A percentile compares a stretch with the other conserved stretches of the same genome.
These are phyloP conservation scores for Hygrophorus pudorinus DNA, from an alignment of 768 basidiomycete species.

Conservation along the genomic window DNA sequence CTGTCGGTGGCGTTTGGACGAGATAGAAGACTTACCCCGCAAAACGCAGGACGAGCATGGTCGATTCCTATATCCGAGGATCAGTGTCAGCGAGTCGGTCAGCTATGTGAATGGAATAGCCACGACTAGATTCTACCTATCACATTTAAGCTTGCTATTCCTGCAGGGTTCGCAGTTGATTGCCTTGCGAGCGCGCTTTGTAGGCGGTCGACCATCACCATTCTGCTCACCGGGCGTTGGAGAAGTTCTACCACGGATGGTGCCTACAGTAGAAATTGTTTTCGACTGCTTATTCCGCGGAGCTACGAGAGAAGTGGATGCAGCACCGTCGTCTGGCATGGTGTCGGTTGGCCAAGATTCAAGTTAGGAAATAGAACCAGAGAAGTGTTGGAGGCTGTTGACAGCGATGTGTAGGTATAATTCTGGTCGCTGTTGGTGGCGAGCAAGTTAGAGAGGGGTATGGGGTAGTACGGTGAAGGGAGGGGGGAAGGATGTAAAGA, in stretches of 20 bases:
- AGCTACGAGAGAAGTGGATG: conserved; percentile 26
- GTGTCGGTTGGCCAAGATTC: background rate
- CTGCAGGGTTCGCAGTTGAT: conserved; percentile 88
- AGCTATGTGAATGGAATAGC: background rate
- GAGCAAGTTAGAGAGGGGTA: too few relatives aligned
- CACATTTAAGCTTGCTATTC: conserved; percentile 83
- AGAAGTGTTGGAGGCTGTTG: background rate
- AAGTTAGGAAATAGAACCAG: background rate
- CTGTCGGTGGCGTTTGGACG: conserved; percentile 4
- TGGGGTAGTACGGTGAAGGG: too few relatives aligned
- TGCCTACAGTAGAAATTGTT: conserved; percentile 25
- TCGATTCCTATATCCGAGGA: conserved; percentile 45
- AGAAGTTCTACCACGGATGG: conserved; percentile 42
- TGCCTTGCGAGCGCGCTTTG: conserved; percentile 78
- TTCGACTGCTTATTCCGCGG: conserved; percentile 32
- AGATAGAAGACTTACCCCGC: conserved; percentile 43
- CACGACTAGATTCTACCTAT: conserved; percentile 40
- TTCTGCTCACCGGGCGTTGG: conserved; percentile 34
- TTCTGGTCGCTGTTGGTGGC: too few relatives aligned
- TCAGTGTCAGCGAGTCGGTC: background rate
- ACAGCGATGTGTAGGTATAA: too few relatives aligned
- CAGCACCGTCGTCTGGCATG: conserved; percentile 29
- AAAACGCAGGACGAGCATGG: conserved; percentile 86
- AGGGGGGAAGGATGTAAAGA: too few relatives aligned
- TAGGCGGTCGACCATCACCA: conserved; percentile 51